Evolutionary conservation across 163 green algal genomes (phyloP).

Genomic region (Chlamydomonas reinhardtii): DNA sequence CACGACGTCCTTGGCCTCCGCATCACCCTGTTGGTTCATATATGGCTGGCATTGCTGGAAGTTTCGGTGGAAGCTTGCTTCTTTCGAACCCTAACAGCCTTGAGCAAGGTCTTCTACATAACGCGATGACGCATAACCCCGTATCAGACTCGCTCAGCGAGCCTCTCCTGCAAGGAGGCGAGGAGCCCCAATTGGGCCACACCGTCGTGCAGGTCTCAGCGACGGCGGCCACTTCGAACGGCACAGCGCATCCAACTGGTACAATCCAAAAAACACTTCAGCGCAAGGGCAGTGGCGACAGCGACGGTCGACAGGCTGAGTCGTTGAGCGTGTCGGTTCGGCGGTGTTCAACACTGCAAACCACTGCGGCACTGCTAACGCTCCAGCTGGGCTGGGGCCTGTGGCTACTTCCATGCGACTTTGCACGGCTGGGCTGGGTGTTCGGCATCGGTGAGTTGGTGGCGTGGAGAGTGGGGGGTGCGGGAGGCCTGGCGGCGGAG

Average conservation of each 20-base stretch:
- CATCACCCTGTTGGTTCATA: too few species aligned
- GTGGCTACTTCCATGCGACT: slow-evolving; percentile 65
- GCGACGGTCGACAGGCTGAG: too few species aligned
- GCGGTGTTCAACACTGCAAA: background rate
- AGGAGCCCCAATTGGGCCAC: background rate
- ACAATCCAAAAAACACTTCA: background rate
- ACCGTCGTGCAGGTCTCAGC: background rate
- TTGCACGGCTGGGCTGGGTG: slow-evolving; percentile 59
- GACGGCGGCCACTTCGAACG: background rate
- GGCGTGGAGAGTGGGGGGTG: too few species aligned
- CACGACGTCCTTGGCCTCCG: too few species aligned
- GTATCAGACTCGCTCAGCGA: background rate
- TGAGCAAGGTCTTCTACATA: slow-evolving; percentile 10
- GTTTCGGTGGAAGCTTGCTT: slow-evolving; percentile 21
- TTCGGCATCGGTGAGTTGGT: slow-evolving; percentile 6
- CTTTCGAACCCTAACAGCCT: background rate
- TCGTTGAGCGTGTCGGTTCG: background rate
- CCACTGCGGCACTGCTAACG: slow-evolving; percentile 1
- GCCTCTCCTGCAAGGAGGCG: background rate
- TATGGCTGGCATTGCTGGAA: slow-evolving; percentile 29
- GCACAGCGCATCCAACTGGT: background rate
- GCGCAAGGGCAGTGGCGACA: background rate
- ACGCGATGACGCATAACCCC: background rate
- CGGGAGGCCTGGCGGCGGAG: background rate
- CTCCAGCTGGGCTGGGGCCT: slow-evolving; percentile 73